A percentile compares a stretch with the other conserved stretches of the same genome.
Evolutionary conservation across 2,329 filamentous ascomycete genomes (phyloP).

Genomic region (Septoria petroselini): DNA sequence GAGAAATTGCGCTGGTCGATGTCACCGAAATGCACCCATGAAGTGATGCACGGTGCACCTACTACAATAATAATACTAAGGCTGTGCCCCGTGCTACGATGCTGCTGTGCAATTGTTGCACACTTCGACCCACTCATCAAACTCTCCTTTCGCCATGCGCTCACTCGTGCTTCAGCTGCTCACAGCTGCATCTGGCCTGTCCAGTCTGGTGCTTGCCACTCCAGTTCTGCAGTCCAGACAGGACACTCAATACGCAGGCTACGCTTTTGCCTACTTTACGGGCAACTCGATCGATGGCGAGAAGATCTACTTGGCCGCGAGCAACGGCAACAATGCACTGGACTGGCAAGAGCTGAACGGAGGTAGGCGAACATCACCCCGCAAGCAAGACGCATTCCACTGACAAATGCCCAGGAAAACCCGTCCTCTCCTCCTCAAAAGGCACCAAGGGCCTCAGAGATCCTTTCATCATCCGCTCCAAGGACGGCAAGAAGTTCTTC

Average conservation of each 20-base stretch:
- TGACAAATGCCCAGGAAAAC: slow-evolving; percentile 33
- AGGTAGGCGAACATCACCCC: slow-evolving; percentile 18
- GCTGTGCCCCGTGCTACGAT: background rate
- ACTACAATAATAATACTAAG: background rate
- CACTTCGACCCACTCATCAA: background rate
- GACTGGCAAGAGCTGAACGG: slow-evolving; percentile 52
- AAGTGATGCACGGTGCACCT: background rate
- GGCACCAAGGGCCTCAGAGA: slow-evolving; percentile 54
- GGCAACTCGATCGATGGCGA: slow-evolving; percentile 47
- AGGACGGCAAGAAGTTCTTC: slow-evolving; percentile 52
- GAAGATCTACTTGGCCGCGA: slow-evolving; percentile 54
- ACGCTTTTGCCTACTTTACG: slow-evolving; percentile 55
- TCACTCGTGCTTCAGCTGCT: slow-evolving; percentile 7
- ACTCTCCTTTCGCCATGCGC: slow-evolving; percentile 5
- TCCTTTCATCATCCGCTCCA: slow-evolving; percentile 53
- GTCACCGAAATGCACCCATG: background rate
- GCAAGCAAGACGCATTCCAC: background rate
- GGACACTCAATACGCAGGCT: slow-evolving; percentile 37
- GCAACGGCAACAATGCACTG: slow-evolving; percentile 53
- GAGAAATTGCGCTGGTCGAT: slow-evolving; percentile 3
- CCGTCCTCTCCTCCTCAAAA: slow-evolving; percentile 46
- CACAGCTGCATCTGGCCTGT: slow-evolving; percentile 8
- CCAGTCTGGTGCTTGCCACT: slow-evolving; percentile 7
- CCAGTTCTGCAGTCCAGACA: slow-evolving; percentile 7
- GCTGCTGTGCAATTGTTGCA: background rate